Evolutionary conservation across 108 stramenopile species (phyloP).

Genomic region (Pseudonitzschia pungens): DNA sequence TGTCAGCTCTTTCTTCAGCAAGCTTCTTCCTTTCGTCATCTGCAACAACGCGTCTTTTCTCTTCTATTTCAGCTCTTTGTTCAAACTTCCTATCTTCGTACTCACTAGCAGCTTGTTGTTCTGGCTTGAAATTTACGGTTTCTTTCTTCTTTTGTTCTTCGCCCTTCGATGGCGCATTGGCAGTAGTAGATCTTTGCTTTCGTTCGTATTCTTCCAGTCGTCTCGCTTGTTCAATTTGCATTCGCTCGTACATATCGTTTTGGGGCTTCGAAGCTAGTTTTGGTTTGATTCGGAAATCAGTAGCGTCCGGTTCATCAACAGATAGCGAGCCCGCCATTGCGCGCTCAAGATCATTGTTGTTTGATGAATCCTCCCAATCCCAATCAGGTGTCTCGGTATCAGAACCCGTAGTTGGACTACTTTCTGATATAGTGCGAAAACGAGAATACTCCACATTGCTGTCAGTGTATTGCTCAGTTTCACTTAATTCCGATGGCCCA

Average conservation of each 20-base stretch:
- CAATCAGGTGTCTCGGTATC: neutral
- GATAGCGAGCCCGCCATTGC: neutral
- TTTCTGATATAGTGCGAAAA: neutral
- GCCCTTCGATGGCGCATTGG: neutral
- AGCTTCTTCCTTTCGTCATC: constrained; percentile 1
- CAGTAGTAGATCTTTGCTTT: neutral
- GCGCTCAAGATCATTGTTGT: neutral
- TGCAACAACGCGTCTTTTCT: constrained; percentile 5
- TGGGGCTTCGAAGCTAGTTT: constrained; percentile 13
- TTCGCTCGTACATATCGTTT: constrained; percentile 21
- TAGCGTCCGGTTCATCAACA: neutral
- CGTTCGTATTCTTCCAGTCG: constrained; percentile 11
- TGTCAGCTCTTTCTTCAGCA: constrained; percentile 10
- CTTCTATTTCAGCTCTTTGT: constrained; percentile 10
- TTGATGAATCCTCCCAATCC: neutral
- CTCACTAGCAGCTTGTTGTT: neutral
- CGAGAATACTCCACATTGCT: neutral
- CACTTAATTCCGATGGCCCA: neutral
- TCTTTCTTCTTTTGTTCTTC: constrained; percentile 1
- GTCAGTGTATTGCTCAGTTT: neutral
- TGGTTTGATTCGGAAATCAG: constrained; percentile 4
- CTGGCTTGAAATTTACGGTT: neutral
- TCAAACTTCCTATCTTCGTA: neutral
- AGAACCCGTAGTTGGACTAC: neutral
- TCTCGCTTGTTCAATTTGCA: constrained; percentile 11